Evolutionary conservation across 495 filamentous ascomycete species (phyloP).

Genomic region (Hypoxylon subgilvum): DNA sequence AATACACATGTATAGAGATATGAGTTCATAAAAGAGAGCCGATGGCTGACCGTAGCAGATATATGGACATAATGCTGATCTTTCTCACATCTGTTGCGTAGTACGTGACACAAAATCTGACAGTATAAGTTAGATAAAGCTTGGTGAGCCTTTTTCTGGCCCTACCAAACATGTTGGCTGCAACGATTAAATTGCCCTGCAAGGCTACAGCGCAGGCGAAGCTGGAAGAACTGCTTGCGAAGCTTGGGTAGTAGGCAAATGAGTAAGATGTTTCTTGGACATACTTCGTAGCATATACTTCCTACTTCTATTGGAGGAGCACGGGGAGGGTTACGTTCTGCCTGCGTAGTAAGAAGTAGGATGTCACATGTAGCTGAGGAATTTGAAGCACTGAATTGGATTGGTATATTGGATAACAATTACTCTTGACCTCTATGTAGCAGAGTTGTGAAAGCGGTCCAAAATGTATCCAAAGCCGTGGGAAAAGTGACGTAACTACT

Average conservation of each 20-base stretch:
- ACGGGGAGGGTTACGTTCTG: constrained; percentile 10
- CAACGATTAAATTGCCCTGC: constrained; percentile 8
- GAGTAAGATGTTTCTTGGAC: constrained; percentile 14
- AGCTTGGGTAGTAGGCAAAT: background rate
- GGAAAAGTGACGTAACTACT: constrained; percentile 14
- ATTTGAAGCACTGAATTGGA: constrained; percentile 11
- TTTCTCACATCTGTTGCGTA: background rate
- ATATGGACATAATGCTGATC: constrained; percentile 6
- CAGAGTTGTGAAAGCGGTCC: background rate
- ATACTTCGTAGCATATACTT: no score
- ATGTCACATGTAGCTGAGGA: constrained; percentile 14
- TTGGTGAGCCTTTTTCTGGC: constrained; percentile 30
- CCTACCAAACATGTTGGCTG: constrained; percentile 21
- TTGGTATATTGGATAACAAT: background rate
- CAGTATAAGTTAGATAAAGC: background rate
- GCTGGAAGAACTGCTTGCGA: background rate
- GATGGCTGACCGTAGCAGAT: background rate
- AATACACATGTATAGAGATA: no score
- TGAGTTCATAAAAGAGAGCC: background rate
- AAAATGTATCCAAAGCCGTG: background rate
- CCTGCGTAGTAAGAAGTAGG: constrained; percentile 27
- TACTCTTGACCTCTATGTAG: background rate
- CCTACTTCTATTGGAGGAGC: constrained; percentile 1
- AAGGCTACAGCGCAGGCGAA: constrained; percentile 12
- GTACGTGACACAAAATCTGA: background rate